phyloP scores from a whole-genome alignment of 495 filamentous ascomycete species.

The Neurospora sp. region DNA sequence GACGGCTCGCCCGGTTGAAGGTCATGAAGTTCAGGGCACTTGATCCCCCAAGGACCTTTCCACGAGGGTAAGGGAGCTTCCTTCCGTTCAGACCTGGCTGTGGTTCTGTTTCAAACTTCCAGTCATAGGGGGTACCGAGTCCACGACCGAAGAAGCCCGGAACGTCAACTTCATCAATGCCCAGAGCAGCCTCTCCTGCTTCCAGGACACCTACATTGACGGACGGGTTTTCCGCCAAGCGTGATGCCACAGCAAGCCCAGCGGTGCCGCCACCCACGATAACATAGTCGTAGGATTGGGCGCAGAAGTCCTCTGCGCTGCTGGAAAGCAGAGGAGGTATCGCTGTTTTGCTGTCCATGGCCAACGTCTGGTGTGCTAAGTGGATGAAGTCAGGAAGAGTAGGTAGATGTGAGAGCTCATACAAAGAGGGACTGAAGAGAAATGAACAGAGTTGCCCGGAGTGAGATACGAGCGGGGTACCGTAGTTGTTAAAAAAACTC shows the following conservation, averaged over 20 bases:
- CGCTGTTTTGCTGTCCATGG: not conserved
- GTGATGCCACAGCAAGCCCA: constrained; percentile 44
- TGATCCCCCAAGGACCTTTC: constrained; percentile 42
- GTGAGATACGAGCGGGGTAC: no score
- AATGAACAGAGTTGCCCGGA: no score
- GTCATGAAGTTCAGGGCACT: constrained; percentile 38
- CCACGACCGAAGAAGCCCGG: constrained; percentile 26
- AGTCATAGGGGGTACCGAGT: constrained; percentile 41
- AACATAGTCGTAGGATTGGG: constrained; percentile 63
- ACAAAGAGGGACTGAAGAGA: no score
- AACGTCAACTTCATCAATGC: constrained; percentile 33
- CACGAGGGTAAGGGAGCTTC: constrained; percentile 29
- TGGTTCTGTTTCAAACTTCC: constrained; percentile 37
- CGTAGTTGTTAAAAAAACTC: no score
- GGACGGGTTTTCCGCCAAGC: constrained; percentile 37
- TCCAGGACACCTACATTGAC: constrained; percentile 44
- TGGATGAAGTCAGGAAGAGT: no score
- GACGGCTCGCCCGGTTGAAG: constrained; percentile 43
- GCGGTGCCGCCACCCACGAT: constrained; percentile 45
- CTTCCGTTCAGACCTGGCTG: constrained; percentile 32
- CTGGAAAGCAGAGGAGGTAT: not conserved
- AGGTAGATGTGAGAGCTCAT: no score
- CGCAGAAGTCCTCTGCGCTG: constrained; percentile 25
- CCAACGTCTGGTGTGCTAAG: no score
- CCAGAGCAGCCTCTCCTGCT: constrained; percentile 34